phyloP scores from a whole-genome alignment of 768 basidiomycete genomes.

The Leccinum variicolor region DNA sequence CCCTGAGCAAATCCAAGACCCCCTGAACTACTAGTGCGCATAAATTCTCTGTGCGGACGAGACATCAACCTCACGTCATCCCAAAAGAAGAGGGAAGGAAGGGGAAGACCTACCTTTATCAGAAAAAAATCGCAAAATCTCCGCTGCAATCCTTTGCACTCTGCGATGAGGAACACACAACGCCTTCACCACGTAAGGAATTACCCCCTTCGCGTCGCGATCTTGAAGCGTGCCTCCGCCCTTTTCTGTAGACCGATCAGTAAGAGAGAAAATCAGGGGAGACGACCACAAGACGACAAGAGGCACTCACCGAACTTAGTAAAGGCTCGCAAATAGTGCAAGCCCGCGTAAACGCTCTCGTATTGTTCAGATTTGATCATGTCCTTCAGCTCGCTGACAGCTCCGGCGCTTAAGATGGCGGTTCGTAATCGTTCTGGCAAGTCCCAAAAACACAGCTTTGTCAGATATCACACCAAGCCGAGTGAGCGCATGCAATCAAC shows the following conservation, averaged over 20 bases:
- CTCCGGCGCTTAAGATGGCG: conserved; percentile 11
- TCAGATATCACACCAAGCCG: neutral
- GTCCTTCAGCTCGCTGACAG: conserved; percentile 8
- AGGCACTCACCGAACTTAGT: conserved; percentile 15
- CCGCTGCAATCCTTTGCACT: conserved; percentile 17
- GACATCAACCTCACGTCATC: neutral
- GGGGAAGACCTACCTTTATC: conserved; percentile 6
- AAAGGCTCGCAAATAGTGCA: conserved; percentile 24
- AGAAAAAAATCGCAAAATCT: conserved; percentile 11
- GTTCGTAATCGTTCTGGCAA: conserved; percentile 15
- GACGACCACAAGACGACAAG: neutral
- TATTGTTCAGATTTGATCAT: conserved; percentile 14
- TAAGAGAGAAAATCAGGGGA: neutral
- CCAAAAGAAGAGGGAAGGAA: neutral
- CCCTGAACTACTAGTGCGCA: conserved; percentile 6
- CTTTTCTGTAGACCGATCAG: conserved; percentile 1
- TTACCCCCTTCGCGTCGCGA: conserved; percentile 3
- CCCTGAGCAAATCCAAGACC: conserved; percentile 16
- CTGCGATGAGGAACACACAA: conserved; percentile 13
- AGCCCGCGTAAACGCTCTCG: conserved; percentile 12
- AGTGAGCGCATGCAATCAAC: neutral
- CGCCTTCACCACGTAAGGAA: conserved; percentile 13
- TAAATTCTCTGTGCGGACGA: conserved; percentile 6
- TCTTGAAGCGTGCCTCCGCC: neutral
- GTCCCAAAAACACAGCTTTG: neutral